Evolutionary conservation across 352 stramenopile genomes (phyloP), one percentile per base, ranked within the genome.

Genomic region (Phytophthora pseudosyringae): DNA sequence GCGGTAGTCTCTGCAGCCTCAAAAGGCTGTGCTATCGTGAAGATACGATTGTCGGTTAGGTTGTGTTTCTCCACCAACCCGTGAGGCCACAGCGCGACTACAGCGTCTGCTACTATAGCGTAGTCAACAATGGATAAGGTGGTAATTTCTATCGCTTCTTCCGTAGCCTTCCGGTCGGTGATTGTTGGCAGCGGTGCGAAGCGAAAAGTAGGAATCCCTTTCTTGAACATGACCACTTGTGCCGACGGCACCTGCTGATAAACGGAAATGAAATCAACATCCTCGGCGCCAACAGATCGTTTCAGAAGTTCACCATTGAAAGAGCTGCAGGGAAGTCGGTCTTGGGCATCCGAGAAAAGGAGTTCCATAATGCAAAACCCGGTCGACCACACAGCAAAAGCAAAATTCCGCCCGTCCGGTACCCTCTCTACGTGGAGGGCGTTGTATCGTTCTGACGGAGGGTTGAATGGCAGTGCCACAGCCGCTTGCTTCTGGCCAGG

Each of bases 281-380:
- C 16, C 40, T 38, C 26, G n/a, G 15, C 33, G 29, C 39, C 45
- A 26, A 49, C 33, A 4, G 60, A 21, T 47, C 33, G 47, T 45
- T 75, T 78, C 15, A 80, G 51, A 28, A 9, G n/a, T 43, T 75
- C 53, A n/a, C 73, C 55, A 12, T 57, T 38, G 13, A 67, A 67
- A 21, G 33, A 41, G 47, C 54, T 41, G 35, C 64, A 69, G 31
- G 59, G 43, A 35, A 79, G 43, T 16, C 70, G 73, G n/a, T 55
- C 51, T 18, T 66, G 47, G 4, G 67, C 44, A 43, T 64, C 56
- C 8, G 63, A 58, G 13, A 77, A 66, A 36, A 81, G 64, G 9
- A 74, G 41, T 33, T 81, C 73, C 47, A 81, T 31, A 45, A 78
- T 69, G 44, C 59, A 78, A 59, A 78, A 80, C 0, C 71, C 74